These are phyloP conservation scores for Stylosanthes scabra DNA, from an alignment of 331 rosid genomes.

Conservation along the genomic window DNA sequence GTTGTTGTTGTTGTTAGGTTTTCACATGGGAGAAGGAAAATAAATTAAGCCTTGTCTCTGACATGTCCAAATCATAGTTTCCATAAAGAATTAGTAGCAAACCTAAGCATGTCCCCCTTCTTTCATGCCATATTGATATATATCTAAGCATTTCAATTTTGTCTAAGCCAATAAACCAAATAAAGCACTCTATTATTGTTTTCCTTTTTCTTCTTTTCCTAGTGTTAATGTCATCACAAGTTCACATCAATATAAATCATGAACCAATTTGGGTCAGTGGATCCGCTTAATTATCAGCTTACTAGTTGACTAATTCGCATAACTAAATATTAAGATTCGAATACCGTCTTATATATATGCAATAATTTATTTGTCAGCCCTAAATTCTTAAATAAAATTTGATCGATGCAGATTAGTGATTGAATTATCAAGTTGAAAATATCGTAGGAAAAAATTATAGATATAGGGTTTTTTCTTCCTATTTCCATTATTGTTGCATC, in stretches of 20 bases:
- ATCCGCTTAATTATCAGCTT: too few relatives aligned
- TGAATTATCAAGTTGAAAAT: too few relatives aligned
- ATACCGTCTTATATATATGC: too few relatives aligned
- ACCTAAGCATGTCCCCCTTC: constrained; percentile 65
- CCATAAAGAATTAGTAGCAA: constrained; percentile 52
- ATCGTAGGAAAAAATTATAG: too few relatives aligned
- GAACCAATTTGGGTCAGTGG: too few relatives aligned
- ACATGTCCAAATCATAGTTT: constrained; percentile 77
- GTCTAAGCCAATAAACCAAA: constrained; percentile 42
- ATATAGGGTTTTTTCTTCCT: too few relatives aligned
- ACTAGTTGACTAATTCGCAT: too few relatives aligned
- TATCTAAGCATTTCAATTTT: constrained; percentile 42
- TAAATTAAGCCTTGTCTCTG: constrained; percentile 51
- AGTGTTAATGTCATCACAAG: constrained; percentile 40
- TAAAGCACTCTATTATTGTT: constrained; percentile 17
- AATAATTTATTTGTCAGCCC: too few relatives aligned
- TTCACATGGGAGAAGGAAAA: constrained; percentile 65
- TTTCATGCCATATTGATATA: constrained; percentile 42
- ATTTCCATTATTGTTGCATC: constrained; percentile 45
- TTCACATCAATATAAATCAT: constrained; percentile 5
- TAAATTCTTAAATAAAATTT: too few relatives aligned
- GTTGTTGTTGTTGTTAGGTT: constrained; percentile 43
- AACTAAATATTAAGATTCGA: too few relatives aligned
- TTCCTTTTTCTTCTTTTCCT: background rate
- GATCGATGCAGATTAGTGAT: too few relatives aligned